A percentile compares a stretch with the other conserved stretches of the same genome.
Evolutionary conservation across 2,329 filamentous ascomycete genomes (phyloP).

Genomic region (Dothiorella sarmentorum): DNA sequence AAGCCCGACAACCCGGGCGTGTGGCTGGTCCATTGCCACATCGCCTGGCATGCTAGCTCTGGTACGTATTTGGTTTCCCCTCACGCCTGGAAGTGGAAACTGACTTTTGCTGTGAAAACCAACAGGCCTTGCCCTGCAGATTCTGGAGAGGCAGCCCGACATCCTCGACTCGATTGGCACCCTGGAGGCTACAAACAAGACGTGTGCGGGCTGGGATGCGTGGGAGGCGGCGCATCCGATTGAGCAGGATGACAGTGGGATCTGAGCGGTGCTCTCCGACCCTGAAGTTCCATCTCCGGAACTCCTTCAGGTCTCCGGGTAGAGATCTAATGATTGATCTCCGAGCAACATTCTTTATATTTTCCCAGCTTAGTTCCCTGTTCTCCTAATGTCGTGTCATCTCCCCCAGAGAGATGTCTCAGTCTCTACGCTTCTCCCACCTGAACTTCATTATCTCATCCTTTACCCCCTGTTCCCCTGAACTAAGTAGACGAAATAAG

Average conservation of each 20-base stretch:
- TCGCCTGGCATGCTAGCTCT: constrained; percentile 36
- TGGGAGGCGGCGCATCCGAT: constrained; percentile 11
- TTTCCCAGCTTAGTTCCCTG: background rate
- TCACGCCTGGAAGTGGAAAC: background rate
- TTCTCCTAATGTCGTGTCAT: background rate
- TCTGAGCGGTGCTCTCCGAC: too few relatives aligned
- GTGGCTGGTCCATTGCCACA: constrained; percentile 39
- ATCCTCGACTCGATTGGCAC: constrained; percentile 21
- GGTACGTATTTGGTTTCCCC: background rate
- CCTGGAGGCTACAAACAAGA: constrained; percentile 2
- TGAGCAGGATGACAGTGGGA: constrained; percentile 15
- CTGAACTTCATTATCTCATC: background rate
- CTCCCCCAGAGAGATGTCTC: too few relatives aligned
- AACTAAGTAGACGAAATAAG: background rate
- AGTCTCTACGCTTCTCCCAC: background rate
- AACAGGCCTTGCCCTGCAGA: constrained; percentile 32
- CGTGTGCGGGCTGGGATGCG: constrained; percentile 4
- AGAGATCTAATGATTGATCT: too few relatives aligned
- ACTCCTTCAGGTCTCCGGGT: too few relatives aligned
- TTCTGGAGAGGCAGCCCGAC: constrained; percentile 29
- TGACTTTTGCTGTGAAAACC: too few relatives aligned
- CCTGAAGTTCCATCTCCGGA: too few relatives aligned
- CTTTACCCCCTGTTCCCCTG: background rate
- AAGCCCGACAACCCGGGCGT: constrained; percentile 36
- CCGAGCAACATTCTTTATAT: background rate